phyloP scores from a whole-genome alignment of 2,329 filamentous ascomycete genomes.

The Fusarium musae region DNA sequence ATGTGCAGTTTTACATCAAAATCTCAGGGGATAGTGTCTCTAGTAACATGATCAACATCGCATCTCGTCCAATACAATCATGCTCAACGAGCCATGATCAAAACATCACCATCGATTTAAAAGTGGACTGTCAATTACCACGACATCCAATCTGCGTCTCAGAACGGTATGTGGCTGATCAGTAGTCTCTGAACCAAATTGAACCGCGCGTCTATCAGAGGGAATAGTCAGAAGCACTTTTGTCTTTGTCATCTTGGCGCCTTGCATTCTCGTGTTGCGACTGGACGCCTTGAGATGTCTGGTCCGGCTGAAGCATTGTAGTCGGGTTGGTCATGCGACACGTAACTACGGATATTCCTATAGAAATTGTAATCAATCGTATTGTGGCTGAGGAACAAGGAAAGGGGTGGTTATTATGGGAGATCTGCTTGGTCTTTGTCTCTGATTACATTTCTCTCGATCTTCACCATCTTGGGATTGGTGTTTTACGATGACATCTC shows the following conservation, averaged over 20 bases:
- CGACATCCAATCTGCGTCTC: constrained; percentile 11
- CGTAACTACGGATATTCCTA: neutral
- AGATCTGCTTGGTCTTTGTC: neutral
- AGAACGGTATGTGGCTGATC: constrained; percentile 21
- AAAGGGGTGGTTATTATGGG: neutral
- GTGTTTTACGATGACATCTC: constrained; percentile 17
- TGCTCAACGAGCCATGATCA: constrained; percentile 8
- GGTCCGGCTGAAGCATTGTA: constrained; percentile 5
- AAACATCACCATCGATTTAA: constrained; percentile 5
- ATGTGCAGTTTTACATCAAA: constrained; percentile 34
- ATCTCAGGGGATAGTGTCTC: constrained; percentile 18
- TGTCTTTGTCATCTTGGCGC: constrained; percentile 4
- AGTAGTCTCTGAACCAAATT: neutral
- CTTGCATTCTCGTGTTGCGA: constrained; percentile 1
- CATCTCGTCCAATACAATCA: constrained; percentile 2
- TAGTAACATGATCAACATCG: constrained; percentile 8
- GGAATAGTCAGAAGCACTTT: constrained; percentile 12
- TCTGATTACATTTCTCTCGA: constrained; percentile 8
- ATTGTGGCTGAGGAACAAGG: constrained; percentile 5
- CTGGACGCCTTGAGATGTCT: constrained; percentile 16
- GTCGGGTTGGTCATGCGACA: constrained; percentile 14
- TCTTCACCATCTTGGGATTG: neutral
- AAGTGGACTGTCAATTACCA: constrained; percentile 20
- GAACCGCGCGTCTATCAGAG: constrained; percentile 28
- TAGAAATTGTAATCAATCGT: neutral